Evolutionary conservation across 2,329 filamentous ascomycete species (phyloP).

Genomic region (Ophiostoma angusticollis): DNA sequence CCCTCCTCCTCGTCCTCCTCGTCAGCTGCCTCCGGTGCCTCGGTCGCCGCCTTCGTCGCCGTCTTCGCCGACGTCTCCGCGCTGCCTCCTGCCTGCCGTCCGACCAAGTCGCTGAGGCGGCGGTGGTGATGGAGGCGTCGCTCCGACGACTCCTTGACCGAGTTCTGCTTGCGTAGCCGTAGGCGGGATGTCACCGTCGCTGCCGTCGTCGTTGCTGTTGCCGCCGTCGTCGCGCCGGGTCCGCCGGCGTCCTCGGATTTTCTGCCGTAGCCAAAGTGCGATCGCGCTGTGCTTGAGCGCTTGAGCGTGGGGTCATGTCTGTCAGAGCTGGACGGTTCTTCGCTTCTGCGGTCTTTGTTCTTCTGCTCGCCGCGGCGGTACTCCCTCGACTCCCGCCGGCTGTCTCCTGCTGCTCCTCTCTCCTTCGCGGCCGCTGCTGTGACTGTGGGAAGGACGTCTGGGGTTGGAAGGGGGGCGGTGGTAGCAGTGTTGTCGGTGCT

Average conservation of each 20-base stretch:
- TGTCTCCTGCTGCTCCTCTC: too few relatives aligned
- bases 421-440: conserved; percentile 5
- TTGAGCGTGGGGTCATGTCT: conserved; percentile 10
- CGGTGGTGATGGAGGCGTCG: not conserved
- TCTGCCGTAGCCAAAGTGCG: conserved; percentile 12
- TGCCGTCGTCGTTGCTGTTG: not conserved
- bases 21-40: not conserved
- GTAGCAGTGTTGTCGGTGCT: conserved; percentile 4
- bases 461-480: not conserved
- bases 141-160: conserved; percentile 1
- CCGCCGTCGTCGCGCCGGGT: not conserved
- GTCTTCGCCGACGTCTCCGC: not conserved
- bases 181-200: conserved; percentile 3
- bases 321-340: conserved; percentile 9
- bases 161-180: conserved; percentile 5
- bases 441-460: not conserved
- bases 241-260: conserved; percentile 11
- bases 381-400: conserved; percentile 4
- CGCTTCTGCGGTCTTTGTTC: conserved; percentile 3
- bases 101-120: conserved; percentile 4
- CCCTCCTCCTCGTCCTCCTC: not conserved
- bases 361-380: conserved; percentile 2
- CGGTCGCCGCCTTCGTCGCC: not conserved
- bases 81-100: not conserved
- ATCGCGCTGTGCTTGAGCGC: conserved; percentile 14